Evolutionary conservation across 331 rosid genomes (phyloP), one percentile per base, ranked within the genome.

Genomic region (Malus hybrid): DNA sequence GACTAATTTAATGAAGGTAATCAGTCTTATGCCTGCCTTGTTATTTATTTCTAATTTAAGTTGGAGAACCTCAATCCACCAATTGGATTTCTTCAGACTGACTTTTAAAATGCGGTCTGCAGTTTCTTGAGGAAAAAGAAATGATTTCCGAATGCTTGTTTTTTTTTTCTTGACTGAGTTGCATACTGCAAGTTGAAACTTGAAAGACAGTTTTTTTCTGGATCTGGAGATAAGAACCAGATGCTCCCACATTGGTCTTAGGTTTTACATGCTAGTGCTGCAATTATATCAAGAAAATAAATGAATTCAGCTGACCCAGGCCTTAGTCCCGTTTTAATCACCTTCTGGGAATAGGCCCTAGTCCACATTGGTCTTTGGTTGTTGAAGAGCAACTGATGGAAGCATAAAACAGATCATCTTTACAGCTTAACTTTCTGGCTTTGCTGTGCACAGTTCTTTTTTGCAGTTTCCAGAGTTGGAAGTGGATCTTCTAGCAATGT

Each of bases 401-500:
- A 61, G 44, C 20, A 27, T 63, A 6, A 27, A 28, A 44, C 15
- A 64, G 5, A 24, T 39, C 62, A 29, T 54, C 61, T 60, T 22
- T 2, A 20, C 36, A 12, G 75, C 33, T 62, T 72, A 18, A 77
- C 66, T 16, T 73, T 64, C 71, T 52, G 16, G 12, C 46, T 76
- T 77, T 76, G 60, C 73, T 83, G 71, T 31, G 2, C 72, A 74
- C 82, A 95, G 99, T 95, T 95, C 96, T 95, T 93, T 87, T 93
- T 93, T 65, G 97, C 99, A 70, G 97, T 95, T 77, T 95, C 97
- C 76, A 87, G 99, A 84, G 97, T 90, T 76, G 97, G 99, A 77
- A 95, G 99, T 86, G 97, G 99, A 84, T 95, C 99, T 76, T 93
- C 98, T 44, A 93, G 98, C 90, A 93, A 93, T 56, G 97, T 93